Conservation (phyloP, 345 rosid genomes). For the Cardiospermum halicacabum region DNA sequence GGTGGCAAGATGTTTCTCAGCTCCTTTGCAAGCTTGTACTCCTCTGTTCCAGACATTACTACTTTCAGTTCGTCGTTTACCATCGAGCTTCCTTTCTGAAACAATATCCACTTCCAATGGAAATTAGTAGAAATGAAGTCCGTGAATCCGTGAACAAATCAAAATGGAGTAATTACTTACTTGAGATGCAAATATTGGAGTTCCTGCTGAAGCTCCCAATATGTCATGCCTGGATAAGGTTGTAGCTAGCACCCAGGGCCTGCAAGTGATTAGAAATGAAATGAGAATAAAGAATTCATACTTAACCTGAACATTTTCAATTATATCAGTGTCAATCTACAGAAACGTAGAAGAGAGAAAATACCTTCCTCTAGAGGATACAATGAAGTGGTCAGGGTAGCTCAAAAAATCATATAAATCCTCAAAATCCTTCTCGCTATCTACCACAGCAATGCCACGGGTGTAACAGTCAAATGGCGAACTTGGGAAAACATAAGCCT, state of each 20-base stretch:
- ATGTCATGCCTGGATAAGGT: slow-evolving; percentile 12
- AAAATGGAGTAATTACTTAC: slow-evolving; percentile 14
- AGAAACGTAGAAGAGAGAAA: background rate
- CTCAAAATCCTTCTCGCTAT: slow-evolving; percentile 18
- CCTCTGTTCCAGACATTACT: slow-evolving; percentile 27
- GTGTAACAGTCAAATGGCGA: slow-evolving; percentile 26
- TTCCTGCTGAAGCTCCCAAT: slow-evolving; percentile 7
- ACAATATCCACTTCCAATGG: background rate
- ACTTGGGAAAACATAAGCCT: slow-evolving; percentile 34
- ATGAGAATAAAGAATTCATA: background rate
- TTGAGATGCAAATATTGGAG: slow-evolving; percentile 16
- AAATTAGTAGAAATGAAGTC: background rate
- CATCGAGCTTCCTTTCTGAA: background rate
- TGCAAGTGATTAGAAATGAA: slow-evolving; percentile 15
- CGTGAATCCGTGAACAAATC: background rate
- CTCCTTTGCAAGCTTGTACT: slow-evolving; percentile 27
- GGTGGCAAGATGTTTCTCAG: slow-evolving; percentile 19
- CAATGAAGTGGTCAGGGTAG: slow-evolving; percentile 29
- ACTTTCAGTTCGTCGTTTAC: slow-evolving; percentile 20
- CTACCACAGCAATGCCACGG: slow-evolving; percentile 25
- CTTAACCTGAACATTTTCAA: too few relatives aligned
- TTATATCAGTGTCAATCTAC: too few relatives aligned
- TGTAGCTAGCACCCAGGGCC: slow-evolving; percentile 38
- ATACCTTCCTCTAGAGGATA: slow-evolving; percentile 42
- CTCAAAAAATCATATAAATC: slow-evolving; percentile 26